Conservation (phyloP, 495 filamentous ascomycete genomes). For the Haplographium delicatum region DNA sequence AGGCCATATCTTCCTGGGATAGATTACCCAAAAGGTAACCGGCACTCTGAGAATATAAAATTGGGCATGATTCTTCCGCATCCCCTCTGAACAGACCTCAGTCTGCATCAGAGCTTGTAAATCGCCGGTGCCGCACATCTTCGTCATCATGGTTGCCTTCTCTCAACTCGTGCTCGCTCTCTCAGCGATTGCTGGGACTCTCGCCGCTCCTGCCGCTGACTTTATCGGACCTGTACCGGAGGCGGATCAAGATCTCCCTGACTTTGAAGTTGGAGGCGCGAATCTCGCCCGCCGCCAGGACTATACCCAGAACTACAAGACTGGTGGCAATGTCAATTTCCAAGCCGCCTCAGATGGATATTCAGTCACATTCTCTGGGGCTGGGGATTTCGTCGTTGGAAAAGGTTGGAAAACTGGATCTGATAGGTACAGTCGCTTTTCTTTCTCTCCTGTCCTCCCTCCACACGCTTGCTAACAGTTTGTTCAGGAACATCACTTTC, state of each 20-base stretch:
- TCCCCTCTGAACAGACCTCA: no score
- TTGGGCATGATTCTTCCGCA: no score
- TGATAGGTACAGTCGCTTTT: not conserved
- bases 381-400: conserved; percentile 10
- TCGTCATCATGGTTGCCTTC: conserved; percentile 24
- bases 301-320: conserved; percentile 36
- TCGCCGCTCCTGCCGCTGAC: conserved; percentile 24
- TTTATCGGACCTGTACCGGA: not conserved
- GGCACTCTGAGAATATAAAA: no score
- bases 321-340: conserved; percentile 32
- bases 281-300: conserved; percentile 31
- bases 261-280: not conserved
- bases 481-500: conserved; percentile 31
- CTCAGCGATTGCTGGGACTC: conserved; percentile 16
- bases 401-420: conserved; percentile 15
- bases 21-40: no score
- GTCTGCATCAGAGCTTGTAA: no score
- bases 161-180: conserved; percentile 21
- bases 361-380: conserved; percentile 31
- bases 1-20: no score
- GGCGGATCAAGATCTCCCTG: not conserved
- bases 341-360: conserved; percentile 25
- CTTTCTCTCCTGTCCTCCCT: not conserved
- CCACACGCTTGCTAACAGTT: not conserved
- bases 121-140: no score